Evolutionary conservation across 768 basidiomycete species (phyloP).

Genomic region (Kwoniella pini): DNA sequence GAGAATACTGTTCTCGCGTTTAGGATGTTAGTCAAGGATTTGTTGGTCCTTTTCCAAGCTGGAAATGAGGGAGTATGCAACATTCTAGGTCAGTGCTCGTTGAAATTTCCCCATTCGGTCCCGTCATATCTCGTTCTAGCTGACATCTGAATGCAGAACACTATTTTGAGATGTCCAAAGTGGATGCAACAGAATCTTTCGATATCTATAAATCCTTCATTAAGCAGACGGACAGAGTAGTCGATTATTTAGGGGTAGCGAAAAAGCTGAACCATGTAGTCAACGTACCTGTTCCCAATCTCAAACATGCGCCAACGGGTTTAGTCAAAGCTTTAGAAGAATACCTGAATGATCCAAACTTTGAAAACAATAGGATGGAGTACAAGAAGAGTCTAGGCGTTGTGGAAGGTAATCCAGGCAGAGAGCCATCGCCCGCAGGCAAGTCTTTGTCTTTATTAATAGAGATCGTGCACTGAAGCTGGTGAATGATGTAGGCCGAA

Average conservation of each 20-base stretch:
- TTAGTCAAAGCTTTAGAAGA: conserved; percentile 92
- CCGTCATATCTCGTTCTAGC: neutral
- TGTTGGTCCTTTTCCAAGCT: conserved; percentile 91
- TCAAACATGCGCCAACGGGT: conserved; percentile 91
- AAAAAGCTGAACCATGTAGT: conserved; percentile 89
- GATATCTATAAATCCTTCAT: conserved; percentile 91
- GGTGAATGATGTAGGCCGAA: neutral
- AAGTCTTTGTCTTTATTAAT: neutral
- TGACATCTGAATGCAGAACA: conserved; percentile 61
- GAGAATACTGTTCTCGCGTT: conserved; percentile 84
- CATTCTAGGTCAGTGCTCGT: conserved; percentile 57
- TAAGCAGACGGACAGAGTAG: conserved; percentile 81
- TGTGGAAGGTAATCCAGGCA: conserved; percentile 57
- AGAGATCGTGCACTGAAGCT: neutral
- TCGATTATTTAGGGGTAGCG: conserved; percentile 88
- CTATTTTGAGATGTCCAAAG: conserved; percentile 96
- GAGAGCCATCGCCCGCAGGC: conserved; percentile 24
- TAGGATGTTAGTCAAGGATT: conserved; percentile 92
- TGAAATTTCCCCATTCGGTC: neutral
- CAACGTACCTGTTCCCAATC: conserved; percentile 88
- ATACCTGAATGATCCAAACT: conserved; percentile 93
- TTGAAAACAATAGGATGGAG: conserved; percentile 90
- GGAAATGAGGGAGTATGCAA: conserved; percentile 87
- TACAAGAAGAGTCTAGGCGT: conserved; percentile 79
- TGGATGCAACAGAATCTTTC: conserved; percentile 84